A percentile compares a stretch with the other conserved stretches of the same genome.
Conservation (phyloP, 2,329 filamentous ascomycete species). For the Fusarium denticulatum region DNA sequence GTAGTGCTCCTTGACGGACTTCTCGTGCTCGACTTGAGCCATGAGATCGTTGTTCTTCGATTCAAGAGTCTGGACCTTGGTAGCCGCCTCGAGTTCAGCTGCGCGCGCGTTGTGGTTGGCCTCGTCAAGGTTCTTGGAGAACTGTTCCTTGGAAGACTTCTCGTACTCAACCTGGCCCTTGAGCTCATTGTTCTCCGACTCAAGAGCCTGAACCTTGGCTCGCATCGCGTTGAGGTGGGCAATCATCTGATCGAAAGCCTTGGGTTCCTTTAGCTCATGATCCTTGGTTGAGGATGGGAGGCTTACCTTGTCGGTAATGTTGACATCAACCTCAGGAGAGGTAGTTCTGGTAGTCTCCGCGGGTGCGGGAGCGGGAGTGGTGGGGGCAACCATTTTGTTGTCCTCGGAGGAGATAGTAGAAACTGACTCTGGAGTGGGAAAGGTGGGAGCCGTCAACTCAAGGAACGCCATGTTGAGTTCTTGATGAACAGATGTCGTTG, state of each 20-base stretch:
- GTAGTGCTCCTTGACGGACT: background rate
- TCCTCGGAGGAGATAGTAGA: background rate
- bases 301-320: background rate
- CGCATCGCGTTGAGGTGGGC: background rate
- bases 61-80: background rate
- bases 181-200: background rate
- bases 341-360: background rate
- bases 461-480: background rate
- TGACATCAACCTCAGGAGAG: background rate
- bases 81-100: background rate
- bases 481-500: background rate
- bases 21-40: background rate
- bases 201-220: background rate
- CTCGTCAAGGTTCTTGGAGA: fast-evolving
- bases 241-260: background rate
- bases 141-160: fast-evolving
- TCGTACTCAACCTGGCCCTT: background rate
- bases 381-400: background rate
- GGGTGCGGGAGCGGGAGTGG: background rate
- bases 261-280: background rate
- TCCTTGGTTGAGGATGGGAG: background rate
- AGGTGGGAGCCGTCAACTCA: background rate
- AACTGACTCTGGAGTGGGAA: background rate
- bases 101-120: background rate
- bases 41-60: background rate